A percentile compares a stretch with the other conserved stretches of the same genome.
Conservation (phyloP, 2,329 filamentous ascomycete genomes). For the Plectosphaerella cucumerina region DNA sequence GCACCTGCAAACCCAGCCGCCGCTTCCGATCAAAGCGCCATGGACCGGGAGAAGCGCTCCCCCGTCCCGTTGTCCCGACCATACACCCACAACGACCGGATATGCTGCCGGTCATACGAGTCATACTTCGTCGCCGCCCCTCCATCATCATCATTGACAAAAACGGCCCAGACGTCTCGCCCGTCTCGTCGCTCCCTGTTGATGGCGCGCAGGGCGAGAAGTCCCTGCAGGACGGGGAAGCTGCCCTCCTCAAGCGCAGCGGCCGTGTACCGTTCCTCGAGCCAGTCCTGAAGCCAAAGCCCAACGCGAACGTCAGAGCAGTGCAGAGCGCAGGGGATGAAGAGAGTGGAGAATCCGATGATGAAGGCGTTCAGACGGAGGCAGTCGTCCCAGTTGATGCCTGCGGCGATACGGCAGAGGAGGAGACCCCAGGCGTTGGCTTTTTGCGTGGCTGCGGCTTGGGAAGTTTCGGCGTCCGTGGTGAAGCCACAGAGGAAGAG, state of each 20-base stretch:
- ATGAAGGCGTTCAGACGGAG: constrained; percentile 15
- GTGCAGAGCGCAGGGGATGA: constrained; percentile 14
- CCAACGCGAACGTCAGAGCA: constrained; percentile 6
- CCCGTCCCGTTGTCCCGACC: no score
- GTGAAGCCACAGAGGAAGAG: constrained; percentile 8
- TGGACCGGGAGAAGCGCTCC: no score
- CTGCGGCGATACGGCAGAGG: constrained; percentile 16
- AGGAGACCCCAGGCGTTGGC: constrained; percentile 11
- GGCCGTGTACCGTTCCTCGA: constrained; percentile 8
- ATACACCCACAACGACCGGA: no score
- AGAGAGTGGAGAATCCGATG: constrained; percentile 14
- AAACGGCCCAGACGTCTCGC: no score
- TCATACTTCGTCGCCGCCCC: no score
- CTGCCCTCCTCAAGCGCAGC: constrained; percentile 16
- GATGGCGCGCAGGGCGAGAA: constrained; percentile 9
- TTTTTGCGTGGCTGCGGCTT: not conserved
- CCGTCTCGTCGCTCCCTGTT: constrained; percentile 8
- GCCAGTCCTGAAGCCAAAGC: constrained; percentile 16
- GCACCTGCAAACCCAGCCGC: no score
- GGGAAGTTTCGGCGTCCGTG: not conserved
- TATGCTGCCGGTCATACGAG: no score
- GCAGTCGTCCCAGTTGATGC: constrained; percentile 18
- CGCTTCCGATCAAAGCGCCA: no score
- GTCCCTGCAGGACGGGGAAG: constrained; percentile 15
- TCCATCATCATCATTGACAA: no score